Percentiles rank a stretch among this genome's conserved stretches.
phyloP scores from a whole-genome alignment of 306 rosid species.

The Lotus japonicus region DNA sequence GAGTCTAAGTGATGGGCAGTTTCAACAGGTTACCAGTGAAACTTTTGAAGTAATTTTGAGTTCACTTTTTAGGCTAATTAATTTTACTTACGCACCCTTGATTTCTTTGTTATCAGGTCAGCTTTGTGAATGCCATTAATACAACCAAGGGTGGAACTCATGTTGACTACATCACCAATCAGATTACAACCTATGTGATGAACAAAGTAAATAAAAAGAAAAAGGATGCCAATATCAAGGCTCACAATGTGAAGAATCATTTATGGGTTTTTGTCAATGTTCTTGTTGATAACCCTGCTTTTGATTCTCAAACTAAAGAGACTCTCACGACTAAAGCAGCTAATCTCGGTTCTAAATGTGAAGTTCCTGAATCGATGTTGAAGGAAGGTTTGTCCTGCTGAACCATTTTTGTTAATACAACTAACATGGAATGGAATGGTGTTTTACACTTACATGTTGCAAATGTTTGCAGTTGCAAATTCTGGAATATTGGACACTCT shows the following conservation, averaged over 20 bases:
- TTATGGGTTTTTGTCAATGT: conserved; percentile 94
- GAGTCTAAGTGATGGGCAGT: conserved; percentile 88
- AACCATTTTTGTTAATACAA: background rate
- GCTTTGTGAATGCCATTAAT: conserved; percentile 79
- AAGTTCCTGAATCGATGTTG: conserved; percentile 65
- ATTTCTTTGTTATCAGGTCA: conserved; percentile 52
- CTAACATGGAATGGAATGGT: background rate
- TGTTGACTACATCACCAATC: conserved; percentile 76
- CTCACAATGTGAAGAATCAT: conserved; percentile 85
- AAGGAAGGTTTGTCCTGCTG: conserved; percentile 56
- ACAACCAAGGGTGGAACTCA: conserved; percentile 97
- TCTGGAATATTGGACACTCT: conserved; percentile 87
- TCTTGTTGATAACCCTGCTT: conserved; percentile 93
- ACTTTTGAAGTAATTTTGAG: background rate
- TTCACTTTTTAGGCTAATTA: background rate
- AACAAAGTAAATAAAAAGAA: conserved; percentile 79
- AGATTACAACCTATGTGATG: conserved; percentile 74
- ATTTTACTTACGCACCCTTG: background rate
- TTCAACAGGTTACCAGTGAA: conserved; percentile 66
- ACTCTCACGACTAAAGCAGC: conserved; percentile 71
- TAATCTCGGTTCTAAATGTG: conserved; percentile 88
- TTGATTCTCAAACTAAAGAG: conserved; percentile 97
- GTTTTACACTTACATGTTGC: background rate
- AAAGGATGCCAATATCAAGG: conserved; percentile 86
- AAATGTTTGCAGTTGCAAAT: conserved; percentile 53